Evolutionary conservation across 306 rosid species (phyloP).

Genomic region (Ammopiptanthus mongolicus): DNA sequence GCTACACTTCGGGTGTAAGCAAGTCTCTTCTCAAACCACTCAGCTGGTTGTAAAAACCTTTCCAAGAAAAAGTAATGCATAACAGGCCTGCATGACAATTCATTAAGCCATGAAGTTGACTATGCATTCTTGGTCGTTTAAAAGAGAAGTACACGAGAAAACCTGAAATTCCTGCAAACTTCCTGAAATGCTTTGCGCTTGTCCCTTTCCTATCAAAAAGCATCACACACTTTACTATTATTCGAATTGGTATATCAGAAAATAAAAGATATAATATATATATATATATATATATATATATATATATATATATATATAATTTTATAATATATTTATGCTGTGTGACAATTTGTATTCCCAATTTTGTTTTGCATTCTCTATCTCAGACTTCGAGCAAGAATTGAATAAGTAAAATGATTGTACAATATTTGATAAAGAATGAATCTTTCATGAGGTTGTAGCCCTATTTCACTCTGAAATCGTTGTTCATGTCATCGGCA

Average conservation of each 20-base stretch:
- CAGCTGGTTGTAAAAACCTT: conserved; percentile 85
- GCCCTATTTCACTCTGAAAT: neutral
- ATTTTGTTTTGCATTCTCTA: neutral
- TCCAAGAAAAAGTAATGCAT: conserved; percentile 97
- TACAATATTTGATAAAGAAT: neutral
- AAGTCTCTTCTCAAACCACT: conserved; percentile 97
- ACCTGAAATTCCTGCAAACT: conserved; percentile 51
- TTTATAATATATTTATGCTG: neutral
- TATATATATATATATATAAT: no score
- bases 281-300: no score
- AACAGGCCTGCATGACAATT: conserved; percentile 66
- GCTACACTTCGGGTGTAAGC: conserved; percentile 90
- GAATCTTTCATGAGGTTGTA: neutral
- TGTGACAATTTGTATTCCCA: conserved; percentile 3
- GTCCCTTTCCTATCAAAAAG: conserved; percentile 73
- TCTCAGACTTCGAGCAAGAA: neutral
- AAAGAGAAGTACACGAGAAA: conserved; percentile 1
- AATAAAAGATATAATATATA: neutral
- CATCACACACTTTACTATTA: neutral
- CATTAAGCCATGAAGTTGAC: conserved; percentile 11
- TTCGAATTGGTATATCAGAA: neutral
- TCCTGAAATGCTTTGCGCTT: conserved; percentile 80
- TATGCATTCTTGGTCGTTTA: neutral
- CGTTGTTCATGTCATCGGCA: neutral
- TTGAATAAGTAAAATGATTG: neutral